Evolutionary conservation across 176 grass and related monocot species (phyloP).

Genomic region (Avena insularis): DNA sequence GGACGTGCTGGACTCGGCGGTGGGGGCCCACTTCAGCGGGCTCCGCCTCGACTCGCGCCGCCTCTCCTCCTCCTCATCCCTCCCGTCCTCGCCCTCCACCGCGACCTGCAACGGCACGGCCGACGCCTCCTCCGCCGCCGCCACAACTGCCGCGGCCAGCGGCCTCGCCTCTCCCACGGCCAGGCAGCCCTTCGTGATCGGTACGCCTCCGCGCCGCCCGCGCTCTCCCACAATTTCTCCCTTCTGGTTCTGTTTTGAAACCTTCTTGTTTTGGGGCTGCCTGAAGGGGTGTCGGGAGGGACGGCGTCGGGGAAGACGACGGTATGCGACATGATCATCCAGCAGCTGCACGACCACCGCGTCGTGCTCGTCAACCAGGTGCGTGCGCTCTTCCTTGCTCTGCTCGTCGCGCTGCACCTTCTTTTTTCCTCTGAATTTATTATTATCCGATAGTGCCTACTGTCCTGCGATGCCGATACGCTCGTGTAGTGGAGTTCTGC

Average conservation of each 20-base stretch:
- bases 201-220: constrained; percentile 29
- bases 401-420: not conserved
- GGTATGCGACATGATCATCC: constrained; percentile 99
- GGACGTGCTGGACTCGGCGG: constrained; percentile 56
- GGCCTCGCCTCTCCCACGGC: constrained; percentile 2
- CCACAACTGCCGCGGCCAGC: not conserved
- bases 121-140: constrained; percentile 1
- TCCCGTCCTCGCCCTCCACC: constrained; percentile 60
- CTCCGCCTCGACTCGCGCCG: constrained; percentile 71
- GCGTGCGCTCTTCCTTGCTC: constrained; percentile 6
- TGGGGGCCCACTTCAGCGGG: constrained; percentile 87
- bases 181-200: constrained; percentile 86
- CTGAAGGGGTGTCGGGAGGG: constrained; percentile 77
- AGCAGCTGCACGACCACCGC: constrained; percentile 95
- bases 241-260: not conserved
- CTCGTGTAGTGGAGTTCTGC: not conserved
- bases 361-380: constrained; percentile 86
- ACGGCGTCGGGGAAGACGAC: constrained; percentile 99
- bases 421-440: not conserved
- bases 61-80: constrained; percentile 54
- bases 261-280: not conserved
- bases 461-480: not conserved
- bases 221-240: not conserved
- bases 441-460: not conserved
- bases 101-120: constrained; percentile 32